Base-by-base conservation (phyloP, 768 basidiomycete genomes). In the Podaxis sp. region DNA sequence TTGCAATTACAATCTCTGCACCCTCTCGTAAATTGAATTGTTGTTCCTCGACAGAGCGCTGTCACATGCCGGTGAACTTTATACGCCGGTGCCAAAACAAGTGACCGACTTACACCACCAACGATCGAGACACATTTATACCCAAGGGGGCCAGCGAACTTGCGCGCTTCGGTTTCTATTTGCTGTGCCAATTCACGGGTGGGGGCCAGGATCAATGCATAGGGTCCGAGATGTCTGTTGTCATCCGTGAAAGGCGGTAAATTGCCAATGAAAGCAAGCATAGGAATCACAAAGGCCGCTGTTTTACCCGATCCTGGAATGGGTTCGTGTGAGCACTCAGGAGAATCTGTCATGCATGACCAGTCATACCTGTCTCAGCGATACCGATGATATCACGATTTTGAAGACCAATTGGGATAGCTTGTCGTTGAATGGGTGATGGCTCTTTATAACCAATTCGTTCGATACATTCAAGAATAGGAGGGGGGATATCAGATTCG, bases 171-270 rank as follows among this genome's bases (percentile, higher is more conserved):
- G 17, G 82, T 78, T 75, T 99, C 97, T 60, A 99, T 99, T 71
- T 99, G 96, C 72, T 99, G 96, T 0, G 96, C 96, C 74, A 99
- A 78, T 73, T 99, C 96, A 80, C 96, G 95, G n/a, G 96, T 99
- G 8, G 96, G 96, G 0, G 96, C 95, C 65, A 99, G 70, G 66
- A 99, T 95, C 26, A 99, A 81, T 1, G 97, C 87, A 76, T 92
- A 96, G 0, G 97, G 97, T 20, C 97, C 97, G 63, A 95, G 78
- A 76, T 96, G 94, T 63, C 95, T 86, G 69, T 89, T 99, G 49
- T 97, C 96, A 70, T 99, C 97, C 41, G 87, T 87, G 65, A 99
- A 87, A 2, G 84, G 84, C 33, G 96, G 91, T 56, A 99, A 80
- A 57, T 85, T 85, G 20, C 88, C 87, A 68, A 99, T 99, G 76